phyloP scores from a whole-genome alignment of 2,329 filamentous ascomycete species.

The Penicillium corylophilum region DNA sequence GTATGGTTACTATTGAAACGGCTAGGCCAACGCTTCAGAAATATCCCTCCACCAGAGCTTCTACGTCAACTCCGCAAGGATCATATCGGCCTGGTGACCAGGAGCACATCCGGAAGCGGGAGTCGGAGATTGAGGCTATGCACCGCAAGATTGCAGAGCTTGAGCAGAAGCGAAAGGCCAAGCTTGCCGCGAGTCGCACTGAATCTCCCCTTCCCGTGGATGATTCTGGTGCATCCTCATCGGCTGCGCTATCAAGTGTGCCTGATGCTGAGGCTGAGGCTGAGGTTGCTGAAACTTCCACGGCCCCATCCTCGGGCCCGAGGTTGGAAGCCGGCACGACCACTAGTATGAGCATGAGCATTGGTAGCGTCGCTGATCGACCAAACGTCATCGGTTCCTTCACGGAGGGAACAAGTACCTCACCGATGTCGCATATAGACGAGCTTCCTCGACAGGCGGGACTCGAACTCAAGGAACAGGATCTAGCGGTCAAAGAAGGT shows the following conservation, averaged over 20 bases:
- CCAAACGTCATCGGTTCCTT: slow-evolving; percentile 11
- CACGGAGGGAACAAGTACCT: slow-evolving; percentile 44
- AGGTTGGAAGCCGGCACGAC: background rate
- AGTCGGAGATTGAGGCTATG: slow-evolving; percentile 50
- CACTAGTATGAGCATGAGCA: background rate
- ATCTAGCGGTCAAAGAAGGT: slow-evolving; percentile 20
- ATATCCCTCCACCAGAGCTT: slow-evolving; percentile 41
- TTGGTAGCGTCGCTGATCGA: background rate
- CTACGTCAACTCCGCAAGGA: slow-evolving; percentile 37
- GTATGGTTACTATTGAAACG: slow-evolving; percentile 43
- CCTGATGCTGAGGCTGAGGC: slow-evolving; percentile 14
- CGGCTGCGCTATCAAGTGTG: slow-evolving; percentile 8
- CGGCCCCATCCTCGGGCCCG: background rate
- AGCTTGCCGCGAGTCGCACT: slow-evolving; percentile 36
- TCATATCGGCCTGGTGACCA: slow-evolving; percentile 37
- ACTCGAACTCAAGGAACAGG: slow-evolving; percentile 19
- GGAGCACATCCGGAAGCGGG: slow-evolving; percentile 48
- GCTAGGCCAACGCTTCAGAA: slow-evolving; percentile 43
- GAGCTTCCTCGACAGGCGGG: slow-evolving; percentile 29
- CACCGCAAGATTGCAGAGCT: slow-evolving; percentile 51
- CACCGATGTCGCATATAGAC: slow-evolving; percentile 47
- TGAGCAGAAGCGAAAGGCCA: slow-evolving; percentile 46
- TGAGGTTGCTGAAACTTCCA: slow-evolving; percentile 3
- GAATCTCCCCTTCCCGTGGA: slow-evolving; percentile 34
- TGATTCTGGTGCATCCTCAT: slow-evolving; percentile 21